Evolutionary conservation across 805 yeast species (phyloP), one percentile per base, ranked within the genome.

Genomic region (Candida bentonensis): DNA sequence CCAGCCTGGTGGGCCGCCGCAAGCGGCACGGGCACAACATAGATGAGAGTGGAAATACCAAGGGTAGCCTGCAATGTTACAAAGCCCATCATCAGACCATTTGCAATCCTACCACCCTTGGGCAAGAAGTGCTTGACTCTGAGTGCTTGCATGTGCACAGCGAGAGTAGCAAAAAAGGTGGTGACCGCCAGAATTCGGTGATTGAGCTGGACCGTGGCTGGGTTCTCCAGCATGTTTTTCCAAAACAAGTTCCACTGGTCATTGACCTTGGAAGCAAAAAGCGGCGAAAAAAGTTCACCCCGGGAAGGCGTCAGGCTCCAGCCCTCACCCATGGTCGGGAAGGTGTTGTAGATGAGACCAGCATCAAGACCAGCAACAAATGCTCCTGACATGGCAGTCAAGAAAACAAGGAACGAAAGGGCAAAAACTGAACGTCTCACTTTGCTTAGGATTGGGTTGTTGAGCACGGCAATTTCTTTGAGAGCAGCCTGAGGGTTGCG

Each of bases 1-100:
- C 97, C 97, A 5, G 95, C 96, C 68, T 92, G 99, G 60, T 92
- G 99, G 3, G 87, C 76, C 3, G 96, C 94, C 1, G 96, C 99
- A 41, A 89, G 64, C 23, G 95, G 84, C 21, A 83, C 78, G 23
- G 99, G 99, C 21, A 92, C 97, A 45, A 88, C 69, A 60, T 84
- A 88, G 21, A 88, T 61, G 52, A 92, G 69, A 0, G 98, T 92
- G 23, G 78, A 65, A 43, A 92, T 85, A 44, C 99, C 99, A 39
- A 92, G 68, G 0, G 83, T 66, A 2, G 80, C 95, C 65, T 92
- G 99, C 20, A 82, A 55, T 1, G 86, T 65, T 2, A 78, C 97
- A 46, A 88, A 64, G 2, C 96, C 96, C 82, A 87, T 76, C 46
- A 82, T 74, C 50, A 77, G 82, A 47, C 82, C 68, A 22, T 20